Evolutionary conservation across 2,329 filamentous ascomycete genomes (phyloP), one percentile per base, ranked within the genome.

Genomic region (Cladophialophora immunda): DNA sequence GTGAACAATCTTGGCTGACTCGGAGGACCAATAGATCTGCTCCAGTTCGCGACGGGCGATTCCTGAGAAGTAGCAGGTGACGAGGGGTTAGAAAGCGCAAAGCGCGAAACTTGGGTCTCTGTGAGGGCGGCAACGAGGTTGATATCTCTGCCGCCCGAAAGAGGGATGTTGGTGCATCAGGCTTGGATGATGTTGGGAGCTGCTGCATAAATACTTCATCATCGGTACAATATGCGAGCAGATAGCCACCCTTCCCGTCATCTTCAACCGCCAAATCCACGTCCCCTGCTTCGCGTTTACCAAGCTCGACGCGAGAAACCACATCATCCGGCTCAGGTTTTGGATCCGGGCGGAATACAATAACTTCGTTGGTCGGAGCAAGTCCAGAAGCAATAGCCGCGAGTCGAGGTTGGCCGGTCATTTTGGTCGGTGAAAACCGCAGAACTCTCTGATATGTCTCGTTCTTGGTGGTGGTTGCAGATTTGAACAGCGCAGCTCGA

Each of bases 361-460:
- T 90, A 68, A 97, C 86, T 79, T 97, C 91, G 13, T 90, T 87
- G 56, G 90, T 83, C 67, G 88, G 89, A 22, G 92, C 89, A 70
- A 97, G 82, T 30, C 92, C 92, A 0, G 93, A 94, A 9, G 93
- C 90, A 67, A 91, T 89, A 13, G 89, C 93, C 66, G 91, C 93
- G 45, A 97, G 83, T 67, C 92, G 86, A 45, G 64, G 17, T 25
- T 65, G 50, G 34, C 53, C 57, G 47, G 41, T n/a, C 9, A 56
- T 34, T 52, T 86, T 85, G 62, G 84, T 83, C 5, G 85, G 86
- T 4, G 86, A 89, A 22, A 90, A 76, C 41, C 85, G 81, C 58
- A 88, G 72, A 30, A 89, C 74, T 41, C 87, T 81, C 75, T 90
- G 87, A 72, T 89, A 90, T 13, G 82, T 83, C 71, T 89, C 87